Conservation (phyloP, 805 yeast species). For the Candida mattraensis region DNA sequence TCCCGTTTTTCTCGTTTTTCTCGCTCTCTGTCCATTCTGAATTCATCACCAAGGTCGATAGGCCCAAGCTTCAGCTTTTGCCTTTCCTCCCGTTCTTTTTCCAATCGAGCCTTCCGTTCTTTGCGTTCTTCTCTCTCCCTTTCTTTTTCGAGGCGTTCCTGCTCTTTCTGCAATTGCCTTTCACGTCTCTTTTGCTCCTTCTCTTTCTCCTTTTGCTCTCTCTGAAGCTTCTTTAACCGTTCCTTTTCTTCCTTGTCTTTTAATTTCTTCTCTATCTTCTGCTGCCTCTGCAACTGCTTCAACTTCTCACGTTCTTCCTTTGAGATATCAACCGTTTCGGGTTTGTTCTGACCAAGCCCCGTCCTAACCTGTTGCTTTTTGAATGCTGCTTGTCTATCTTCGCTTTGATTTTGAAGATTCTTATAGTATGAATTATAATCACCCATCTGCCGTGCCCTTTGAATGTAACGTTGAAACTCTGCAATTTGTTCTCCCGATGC, state of each 20-base stretch:
- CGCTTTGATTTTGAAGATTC: constrained; percentile 22
- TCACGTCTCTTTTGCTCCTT: constrained; percentile 24
- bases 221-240: constrained; percentile 17
- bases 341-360: constrained; percentile 14
- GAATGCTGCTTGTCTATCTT: constrained; percentile 11
- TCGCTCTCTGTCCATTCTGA: constrained; percentile 17
- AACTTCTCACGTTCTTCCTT: constrained; percentile 25
- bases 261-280: constrained; percentile 22
- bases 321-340: constrained; percentile 16
- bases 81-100: constrained; percentile 19
- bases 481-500: constrained; percentile 72
- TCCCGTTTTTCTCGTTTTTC: constrained; percentile 19
- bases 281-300: constrained; percentile 19
- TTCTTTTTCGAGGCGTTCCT: constrained; percentile 21
- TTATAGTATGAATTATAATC: constrained; percentile 31
- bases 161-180: constrained; percentile 26
- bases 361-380: constrained; percentile 14
- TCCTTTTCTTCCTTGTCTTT: constrained; percentile 24
- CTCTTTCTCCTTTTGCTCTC: constrained; percentile 25
- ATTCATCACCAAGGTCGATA: constrained; percentile 17
- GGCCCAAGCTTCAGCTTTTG: constrained; percentile 14
- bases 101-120: constrained; percentile 16
- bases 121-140: constrained; percentile 22
- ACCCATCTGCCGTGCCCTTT: constrained; percentile 76
- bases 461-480: constrained; percentile 78